Conservation (phyloP, 306 rosid species). For the Fragaria nilgerrensis region DNA sequence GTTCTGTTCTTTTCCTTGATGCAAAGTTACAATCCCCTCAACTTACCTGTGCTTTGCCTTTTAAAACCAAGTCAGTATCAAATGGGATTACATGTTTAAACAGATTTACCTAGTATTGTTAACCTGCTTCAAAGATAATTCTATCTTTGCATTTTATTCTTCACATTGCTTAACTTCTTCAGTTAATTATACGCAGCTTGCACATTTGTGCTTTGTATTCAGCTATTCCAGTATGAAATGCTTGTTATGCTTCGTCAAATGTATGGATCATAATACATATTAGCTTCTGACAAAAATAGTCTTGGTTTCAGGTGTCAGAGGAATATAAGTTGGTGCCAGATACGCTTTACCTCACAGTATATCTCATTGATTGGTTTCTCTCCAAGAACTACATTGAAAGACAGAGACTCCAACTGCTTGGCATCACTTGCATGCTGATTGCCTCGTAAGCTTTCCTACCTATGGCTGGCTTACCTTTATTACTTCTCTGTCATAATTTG, state of each 20-base stretch:
- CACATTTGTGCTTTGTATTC: not conserved
- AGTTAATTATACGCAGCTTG: not conserved
- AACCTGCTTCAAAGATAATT: not conserved
- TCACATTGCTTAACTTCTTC: not conserved
- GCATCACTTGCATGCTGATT: conserved; percentile 92
- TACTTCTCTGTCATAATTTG: not conserved
- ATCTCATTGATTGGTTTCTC: conserved; percentile 86
- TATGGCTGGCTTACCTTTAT: conserved; percentile 19
- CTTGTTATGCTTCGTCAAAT: not conserved
- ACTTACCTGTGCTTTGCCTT: not conserved
- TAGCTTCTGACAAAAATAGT: conserved; percentile 12
- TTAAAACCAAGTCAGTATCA: not conserved
- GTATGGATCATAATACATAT: not conserved
- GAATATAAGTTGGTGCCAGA: conserved; percentile 73
- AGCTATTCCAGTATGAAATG: not conserved
- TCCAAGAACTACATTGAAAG: conserved; percentile 66
- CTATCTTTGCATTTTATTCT: not conserved
- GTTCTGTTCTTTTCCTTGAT: not conserved
- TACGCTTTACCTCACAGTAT: conserved; percentile 76
- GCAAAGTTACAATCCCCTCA: not conserved
- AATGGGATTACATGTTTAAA: not conserved
- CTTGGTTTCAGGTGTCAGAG: conserved; percentile 75
- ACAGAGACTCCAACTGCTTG: conserved; percentile 79
- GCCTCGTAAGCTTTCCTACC: conserved; percentile 73
- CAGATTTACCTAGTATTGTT: not conserved